Conservation (phyloP, 2,329 filamentous ascomycete genomes). For the Calonectria montana region DNA sequence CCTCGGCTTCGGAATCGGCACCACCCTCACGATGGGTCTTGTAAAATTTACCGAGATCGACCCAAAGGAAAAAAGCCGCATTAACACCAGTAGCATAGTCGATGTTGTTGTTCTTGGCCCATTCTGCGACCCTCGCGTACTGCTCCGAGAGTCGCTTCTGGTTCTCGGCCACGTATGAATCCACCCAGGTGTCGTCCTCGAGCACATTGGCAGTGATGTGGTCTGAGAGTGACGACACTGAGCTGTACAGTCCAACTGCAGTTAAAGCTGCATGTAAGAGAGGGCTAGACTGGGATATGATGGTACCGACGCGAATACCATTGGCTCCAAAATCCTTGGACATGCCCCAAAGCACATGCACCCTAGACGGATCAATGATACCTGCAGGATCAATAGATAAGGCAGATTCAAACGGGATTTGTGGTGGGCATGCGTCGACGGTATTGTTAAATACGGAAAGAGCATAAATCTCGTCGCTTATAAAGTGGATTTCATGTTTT, state of each 20-base stretch:
- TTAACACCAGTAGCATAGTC: slow-evolving; percentile 59
- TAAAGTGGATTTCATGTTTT: slow-evolving; percentile 61
- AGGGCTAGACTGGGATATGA: slow-evolving; percentile 60
- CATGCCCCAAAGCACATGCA: slow-evolving; percentile 63
- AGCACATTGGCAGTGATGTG: slow-evolving; percentile 54
- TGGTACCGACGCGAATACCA: slow-evolving; percentile 62
- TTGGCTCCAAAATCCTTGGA: slow-evolving; percentile 68
- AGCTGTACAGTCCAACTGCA: slow-evolving; percentile 54
- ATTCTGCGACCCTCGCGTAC: slow-evolving; percentile 51
- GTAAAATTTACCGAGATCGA: slow-evolving; percentile 55
- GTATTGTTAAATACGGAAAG: slow-evolving; percentile 61
- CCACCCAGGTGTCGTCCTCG: slow-evolving; percentile 56
- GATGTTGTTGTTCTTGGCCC: slow-evolving; percentile 54
- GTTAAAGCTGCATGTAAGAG: slow-evolving; percentile 52
- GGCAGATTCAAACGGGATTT: slow-evolving; percentile 56
- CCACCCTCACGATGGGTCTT: slow-evolving; percentile 24
- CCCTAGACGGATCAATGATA: slow-evolving; percentile 59
- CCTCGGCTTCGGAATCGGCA: slow-evolving; percentile 16
- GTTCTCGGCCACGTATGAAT: slow-evolving; percentile 58
- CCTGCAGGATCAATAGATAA: slow-evolving; percentile 56
- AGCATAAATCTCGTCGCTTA: slow-evolving; percentile 64
- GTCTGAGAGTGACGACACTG: slow-evolving; percentile 57
- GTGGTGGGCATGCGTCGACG: slow-evolving; percentile 38
- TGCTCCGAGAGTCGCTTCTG: slow-evolving; percentile 50
- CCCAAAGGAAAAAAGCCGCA: slow-evolving; percentile 67